Base-by-base conservation (phyloP, 495 filamentous ascomycete species). In the Cryomyces minteri region DNA sequence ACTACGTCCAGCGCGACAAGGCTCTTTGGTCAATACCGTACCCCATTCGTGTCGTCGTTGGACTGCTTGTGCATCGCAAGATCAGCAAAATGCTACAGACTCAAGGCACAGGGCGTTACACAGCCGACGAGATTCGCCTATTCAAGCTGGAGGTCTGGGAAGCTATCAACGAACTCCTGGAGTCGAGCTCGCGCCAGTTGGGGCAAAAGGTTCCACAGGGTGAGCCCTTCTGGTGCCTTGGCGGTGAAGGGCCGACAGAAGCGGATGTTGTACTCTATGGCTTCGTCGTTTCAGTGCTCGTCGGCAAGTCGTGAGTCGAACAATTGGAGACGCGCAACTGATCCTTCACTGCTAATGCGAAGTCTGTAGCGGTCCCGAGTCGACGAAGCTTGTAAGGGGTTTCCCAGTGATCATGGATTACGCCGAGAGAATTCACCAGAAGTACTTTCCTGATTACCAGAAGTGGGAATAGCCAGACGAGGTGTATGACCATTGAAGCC, bases 401-500 rank as follows among this genome's bases (percentile, higher is more conserved):
- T 68, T 68, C 32, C 68, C 72, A 1, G 58, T 60, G 0, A 43
- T 80, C 25, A 25, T 72, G 40, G 71, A 77, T 0, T 82, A 80
- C 56, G 75, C 72, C 5, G 40, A 45, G 7, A 59, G 69, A 36
- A 75, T 82, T 31, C 75, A 79, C 52, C 56, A 69, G 25, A 42
- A 45, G 0, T 80, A 72, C 50, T 80, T 80, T 45, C 63, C 70
- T 0, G 76, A 80, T 42, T 82, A 80, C 57, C 56, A 61, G 62
- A 52, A 55, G 28, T 62, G 49, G 56, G 46, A 55, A n/a, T n/a
- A n/a, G n/a, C n/a, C n/a, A n/a, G n/a, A n/a, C n/a, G 12, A n/a
- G n/a, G n/a, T n/a, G n/a, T n/a, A n/a, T n/a, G n/a, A n/a, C n/a
- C n/a, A n/a, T n/a, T n/a, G n/a, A n/a, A n/a, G n/a, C n/a, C n/a